Evolutionary conservation across 176 grass and related monocot genomes (phyloP).

Genomic region (Paspalum vaginatum): DNA sequence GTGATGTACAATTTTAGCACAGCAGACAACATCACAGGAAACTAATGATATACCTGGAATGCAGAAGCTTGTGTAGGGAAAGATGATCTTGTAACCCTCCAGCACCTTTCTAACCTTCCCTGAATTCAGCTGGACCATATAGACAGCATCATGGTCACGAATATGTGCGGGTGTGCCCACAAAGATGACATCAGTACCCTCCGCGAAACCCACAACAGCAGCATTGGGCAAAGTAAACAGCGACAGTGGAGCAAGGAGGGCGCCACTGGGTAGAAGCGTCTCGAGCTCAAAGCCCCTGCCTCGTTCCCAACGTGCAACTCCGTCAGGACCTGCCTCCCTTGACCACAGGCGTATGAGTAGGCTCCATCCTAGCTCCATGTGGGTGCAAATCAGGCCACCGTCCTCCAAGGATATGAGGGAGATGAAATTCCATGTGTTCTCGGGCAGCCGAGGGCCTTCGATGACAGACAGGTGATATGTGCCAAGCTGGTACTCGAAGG

Average conservation of each 20-base stretch:
- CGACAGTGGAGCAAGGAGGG: background rate
- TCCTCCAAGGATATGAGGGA: background rate
- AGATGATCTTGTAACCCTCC: background rate
- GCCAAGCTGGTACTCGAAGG: background rate
- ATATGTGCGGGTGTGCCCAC: background rate
- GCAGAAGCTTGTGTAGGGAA: slow-evolving; percentile 21
- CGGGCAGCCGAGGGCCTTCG: background rate
- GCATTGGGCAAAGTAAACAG: too few relatives aligned
- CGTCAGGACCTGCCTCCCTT: background rate
- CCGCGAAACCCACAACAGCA: too few relatives aligned
- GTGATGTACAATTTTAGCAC: background rate
- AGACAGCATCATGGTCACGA: background rate
- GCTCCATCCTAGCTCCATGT: too few relatives aligned
- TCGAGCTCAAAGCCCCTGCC: slow-evolving; percentile 10
- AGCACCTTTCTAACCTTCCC: background rate
- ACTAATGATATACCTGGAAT: background rate
- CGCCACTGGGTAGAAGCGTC: background rate
- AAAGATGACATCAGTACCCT: slow-evolving; percentile 7
- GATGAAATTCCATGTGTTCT: too few relatives aligned
- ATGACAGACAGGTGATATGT: background rate
- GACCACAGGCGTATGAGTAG: background rate
- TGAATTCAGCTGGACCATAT: background rate
- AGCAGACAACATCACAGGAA: background rate
- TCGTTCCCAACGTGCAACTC: background rate
- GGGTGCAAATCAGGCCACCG: too few relatives aligned